phyloP scores from a whole-genome alignment of 2,329 filamentous ascomycete species.

The Fusarium incarnatum region DNA sequence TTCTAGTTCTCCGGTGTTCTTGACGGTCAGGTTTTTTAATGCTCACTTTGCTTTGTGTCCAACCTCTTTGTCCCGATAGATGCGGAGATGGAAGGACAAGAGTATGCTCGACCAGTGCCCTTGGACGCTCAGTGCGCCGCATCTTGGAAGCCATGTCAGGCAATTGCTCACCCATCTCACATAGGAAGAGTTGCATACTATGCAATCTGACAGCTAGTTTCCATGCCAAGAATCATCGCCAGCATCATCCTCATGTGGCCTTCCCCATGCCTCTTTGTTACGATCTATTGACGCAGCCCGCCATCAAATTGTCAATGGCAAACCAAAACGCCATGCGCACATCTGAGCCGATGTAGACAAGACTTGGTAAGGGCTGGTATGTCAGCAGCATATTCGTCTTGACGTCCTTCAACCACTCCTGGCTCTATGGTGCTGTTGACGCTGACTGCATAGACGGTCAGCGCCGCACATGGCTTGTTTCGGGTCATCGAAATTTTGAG shows the following conservation, averaged over 20 bases:
- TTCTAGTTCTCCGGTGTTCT: background rate
- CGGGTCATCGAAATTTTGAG: background rate
- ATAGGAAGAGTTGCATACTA: background rate
- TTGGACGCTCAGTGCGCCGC: background rate
- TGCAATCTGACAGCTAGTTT: background rate
- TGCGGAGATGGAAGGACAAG: background rate
- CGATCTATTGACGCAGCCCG: background rate
- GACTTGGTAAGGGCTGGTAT: background rate
- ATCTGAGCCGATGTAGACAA: background rate
- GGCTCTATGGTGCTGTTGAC: background rate
- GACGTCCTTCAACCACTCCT: background rate
- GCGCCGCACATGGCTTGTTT: background rate
- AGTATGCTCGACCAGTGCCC: background rate
- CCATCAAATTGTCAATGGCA: background rate
- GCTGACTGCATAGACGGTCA: background rate
- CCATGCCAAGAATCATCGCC: slow-evolving; percentile 1
- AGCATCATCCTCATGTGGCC: background rate
- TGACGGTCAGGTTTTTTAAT: background rate
- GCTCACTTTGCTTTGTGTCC: background rate
- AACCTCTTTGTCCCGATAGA: background rate
- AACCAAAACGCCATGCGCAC: background rate
- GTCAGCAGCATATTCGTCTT: background rate
- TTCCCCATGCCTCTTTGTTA: background rate
- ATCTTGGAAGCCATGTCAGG: background rate
- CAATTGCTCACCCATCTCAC: background rate